A percentile compares a stretch with the other conserved stretches of the same genome.
Conservation (phyloP, 2,329 filamentous ascomycete species). For the Massarina eburnea region DNA sequence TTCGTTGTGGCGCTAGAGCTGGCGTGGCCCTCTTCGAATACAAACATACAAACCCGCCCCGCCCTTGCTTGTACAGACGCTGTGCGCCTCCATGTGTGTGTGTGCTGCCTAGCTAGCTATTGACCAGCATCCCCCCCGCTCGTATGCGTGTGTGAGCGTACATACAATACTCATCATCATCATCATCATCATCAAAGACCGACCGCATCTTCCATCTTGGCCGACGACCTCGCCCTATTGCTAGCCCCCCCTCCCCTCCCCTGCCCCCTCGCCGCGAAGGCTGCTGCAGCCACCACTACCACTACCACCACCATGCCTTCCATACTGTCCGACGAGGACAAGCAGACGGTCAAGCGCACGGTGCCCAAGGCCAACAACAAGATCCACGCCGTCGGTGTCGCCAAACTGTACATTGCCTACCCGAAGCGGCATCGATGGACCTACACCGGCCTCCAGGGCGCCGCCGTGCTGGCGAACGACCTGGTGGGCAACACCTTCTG, state of each 20-base stretch:
- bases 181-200: background rate
- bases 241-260: no score
- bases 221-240: background rate
- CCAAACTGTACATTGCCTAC: slow-evolving; percentile 88
- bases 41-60: background rate
- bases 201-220: no score
- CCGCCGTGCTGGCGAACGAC: slow-evolving; percentile 88
- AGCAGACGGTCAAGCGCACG: slow-evolving; percentile 91
- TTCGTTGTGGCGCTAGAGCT: background rate
- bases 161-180: no score
- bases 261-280: background rate
- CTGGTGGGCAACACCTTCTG: slow-evolving; percentile 94
- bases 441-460: slow-evolving; percentile 90
- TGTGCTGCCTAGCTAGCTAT: slow-evolving; percentile 2
- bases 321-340: slow-evolving; percentile 87
- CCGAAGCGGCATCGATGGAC: slow-evolving; percentile 86
- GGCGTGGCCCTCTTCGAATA: slow-evolving; percentile 1
- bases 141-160: no score
- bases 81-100: slow-evolving; percentile 7
- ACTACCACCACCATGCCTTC: slow-evolving; percentile 51
- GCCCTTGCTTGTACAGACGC: background rate
- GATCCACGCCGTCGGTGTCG: slow-evolving; percentile 93
- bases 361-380: slow-evolving; percentile 96
- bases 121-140: background rate
- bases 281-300: slow-evolving; percentile 7